A percentile compares a stretch with the other conserved stretches of the same genome.
Evolutionary conservation across 345 rosid genomes (phyloP).

Genomic region (Acer campestre): DNA sequence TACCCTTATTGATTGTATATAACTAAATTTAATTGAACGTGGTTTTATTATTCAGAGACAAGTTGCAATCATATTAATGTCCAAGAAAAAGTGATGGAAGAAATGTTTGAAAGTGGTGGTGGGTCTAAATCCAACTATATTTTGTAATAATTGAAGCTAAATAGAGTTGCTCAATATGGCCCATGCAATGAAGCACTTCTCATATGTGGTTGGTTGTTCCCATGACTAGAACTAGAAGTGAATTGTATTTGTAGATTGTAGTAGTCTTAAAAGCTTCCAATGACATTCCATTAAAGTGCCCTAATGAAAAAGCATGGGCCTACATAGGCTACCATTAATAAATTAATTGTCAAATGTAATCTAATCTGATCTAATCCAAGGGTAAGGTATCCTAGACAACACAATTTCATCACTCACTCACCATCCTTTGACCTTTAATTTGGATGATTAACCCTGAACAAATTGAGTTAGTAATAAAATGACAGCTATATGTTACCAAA

Average conservation of each 20-base stretch:
- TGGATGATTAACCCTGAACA: neutral
- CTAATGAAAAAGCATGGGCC: neutral
- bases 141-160: slow-evolving; percentile 30
- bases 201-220: slow-evolving; percentile 6
- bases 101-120: slow-evolving; percentile 28
- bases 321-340: neutral
- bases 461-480: neutral
- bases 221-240: neutral
- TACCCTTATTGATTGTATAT: too few species aligned
- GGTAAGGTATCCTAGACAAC: slow-evolving; percentile 2
- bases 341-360: neutral
- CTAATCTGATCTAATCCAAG: neutral
- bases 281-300: neutral
- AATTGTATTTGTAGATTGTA: neutral
- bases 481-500: neutral
- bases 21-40: too few species aligned
- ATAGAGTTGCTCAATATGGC: slow-evolving; percentile 23
- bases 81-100: neutral
- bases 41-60: too few species aligned
- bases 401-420: neutral
- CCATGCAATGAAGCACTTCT: slow-evolving; percentile 26
- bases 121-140: slow-evolving; percentile 31
- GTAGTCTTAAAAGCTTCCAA: slow-evolving; percentile 14
- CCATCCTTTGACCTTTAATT: neutral
- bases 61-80: neutral